Evolutionary conservation across 2,329 filamentous ascomycete species (phyloP).

Genomic region (Pseudomassariella vexata): DNA sequence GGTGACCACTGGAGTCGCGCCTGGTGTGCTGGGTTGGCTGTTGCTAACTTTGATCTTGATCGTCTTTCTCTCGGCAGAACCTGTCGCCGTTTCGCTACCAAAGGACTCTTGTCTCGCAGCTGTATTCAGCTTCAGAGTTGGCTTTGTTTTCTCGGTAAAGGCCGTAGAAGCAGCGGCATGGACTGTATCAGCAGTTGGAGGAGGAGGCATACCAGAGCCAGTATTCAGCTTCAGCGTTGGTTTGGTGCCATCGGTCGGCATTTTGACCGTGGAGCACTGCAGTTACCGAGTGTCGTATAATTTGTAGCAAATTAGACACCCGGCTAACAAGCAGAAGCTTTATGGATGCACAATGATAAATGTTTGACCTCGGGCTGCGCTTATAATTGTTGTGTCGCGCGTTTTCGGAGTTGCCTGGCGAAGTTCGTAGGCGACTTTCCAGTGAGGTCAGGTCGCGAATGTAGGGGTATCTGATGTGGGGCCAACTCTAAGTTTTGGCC

Average conservation of each 20-base stretch:
- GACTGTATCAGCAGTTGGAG: constrained; percentile 9
- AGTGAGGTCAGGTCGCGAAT: no score
- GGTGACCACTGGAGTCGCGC: constrained; percentile 16
- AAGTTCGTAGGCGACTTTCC: no score
- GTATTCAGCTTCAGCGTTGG: constrained; percentile 22
- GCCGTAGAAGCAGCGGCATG: constrained; percentile 11
- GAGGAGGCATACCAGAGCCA: constrained; percentile 22
- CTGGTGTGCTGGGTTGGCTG: constrained; percentile 23
- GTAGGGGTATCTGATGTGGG: no score
- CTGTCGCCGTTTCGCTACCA: constrained; percentile 19
- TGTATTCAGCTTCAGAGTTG: constrained; percentile 26
- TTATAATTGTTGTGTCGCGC: no score
- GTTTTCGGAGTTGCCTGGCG: no score
- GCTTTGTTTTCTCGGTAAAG: constrained; percentile 19
- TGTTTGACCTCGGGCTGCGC: no score
- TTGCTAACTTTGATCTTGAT: constrained; percentile 34
- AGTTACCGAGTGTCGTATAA: neutral
- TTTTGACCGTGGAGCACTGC: constrained; percentile 8
- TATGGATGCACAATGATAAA: no score
- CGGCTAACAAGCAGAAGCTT: no score
- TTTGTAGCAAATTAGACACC: no score
- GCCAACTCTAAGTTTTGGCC: no score
- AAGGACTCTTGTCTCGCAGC: constrained; percentile 19
- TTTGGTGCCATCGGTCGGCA: constrained; percentile 21
- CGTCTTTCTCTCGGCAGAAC: constrained; percentile 23